Evolutionary conservation across 345 rosid species (phyloP).

Genomic region (Eucalyptus melliodora): DNA sequence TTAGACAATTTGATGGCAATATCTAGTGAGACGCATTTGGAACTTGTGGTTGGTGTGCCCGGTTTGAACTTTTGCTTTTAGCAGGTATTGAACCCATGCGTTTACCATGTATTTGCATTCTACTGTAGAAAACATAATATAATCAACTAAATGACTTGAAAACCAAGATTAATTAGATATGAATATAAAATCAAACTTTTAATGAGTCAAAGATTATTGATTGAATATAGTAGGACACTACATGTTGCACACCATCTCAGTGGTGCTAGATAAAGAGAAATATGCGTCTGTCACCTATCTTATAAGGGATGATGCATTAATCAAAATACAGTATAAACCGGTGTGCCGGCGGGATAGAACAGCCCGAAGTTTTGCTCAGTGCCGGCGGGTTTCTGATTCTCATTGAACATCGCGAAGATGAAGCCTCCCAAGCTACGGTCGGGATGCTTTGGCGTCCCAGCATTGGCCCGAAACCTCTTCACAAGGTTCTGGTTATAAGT

Average conservation of each 20-base stretch:
- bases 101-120: neutral
- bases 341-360: neutral
- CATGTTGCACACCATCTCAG: neutral
- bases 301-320: neutral
- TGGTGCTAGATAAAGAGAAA: neutral
- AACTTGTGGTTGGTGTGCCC: neutral
- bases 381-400: neutral
- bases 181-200: neutral
- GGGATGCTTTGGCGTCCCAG: neutral
- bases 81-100: neutral
- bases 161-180: neutral
- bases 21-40: neutral
- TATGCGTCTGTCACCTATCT: neutral
- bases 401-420: neutral
- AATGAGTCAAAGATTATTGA: neutral
- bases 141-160: neutral
- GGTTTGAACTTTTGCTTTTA: neutral
- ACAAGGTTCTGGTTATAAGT: neutral
- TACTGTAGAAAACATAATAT: neutral
- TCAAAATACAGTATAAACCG: neutral
- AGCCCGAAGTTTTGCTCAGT: neutral
- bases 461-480: neutral
- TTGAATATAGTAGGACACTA: neutral
- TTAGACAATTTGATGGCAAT: neutral
- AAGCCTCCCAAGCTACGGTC: neutral